Evolutionary conservation across 2,329 filamentous ascomycete genomes (phyloP).

Genomic region (Meredithiella fracta): DNA sequence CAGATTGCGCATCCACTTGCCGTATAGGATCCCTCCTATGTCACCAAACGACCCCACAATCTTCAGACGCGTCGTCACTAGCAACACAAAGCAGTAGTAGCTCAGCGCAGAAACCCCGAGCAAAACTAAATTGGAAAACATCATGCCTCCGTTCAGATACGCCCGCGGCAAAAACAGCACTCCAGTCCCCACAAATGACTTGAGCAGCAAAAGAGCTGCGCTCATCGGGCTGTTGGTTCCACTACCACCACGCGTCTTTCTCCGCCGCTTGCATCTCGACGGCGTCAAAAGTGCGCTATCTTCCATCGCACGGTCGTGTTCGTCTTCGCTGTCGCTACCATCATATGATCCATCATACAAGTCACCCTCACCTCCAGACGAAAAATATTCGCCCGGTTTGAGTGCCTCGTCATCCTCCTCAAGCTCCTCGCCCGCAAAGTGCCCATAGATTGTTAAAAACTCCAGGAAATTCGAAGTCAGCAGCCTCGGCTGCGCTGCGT

Average conservation of each 20-base stretch:
- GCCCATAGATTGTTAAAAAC: constrained; percentile 85
- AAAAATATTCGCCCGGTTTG: constrained; percentile 79
- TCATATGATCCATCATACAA: constrained; percentile 32
- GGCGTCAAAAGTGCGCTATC: constrained; percentile 68
- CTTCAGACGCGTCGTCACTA: constrained; percentile 71
- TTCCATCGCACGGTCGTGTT: constrained; percentile 70
- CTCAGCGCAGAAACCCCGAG: constrained; percentile 70
- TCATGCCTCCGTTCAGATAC: constrained; percentile 91
- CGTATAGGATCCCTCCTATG: constrained; percentile 83
- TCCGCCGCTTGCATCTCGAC: constrained; percentile 55
- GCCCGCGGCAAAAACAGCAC: constrained; percentile 85
- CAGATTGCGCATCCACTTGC: constrained; percentile 71
- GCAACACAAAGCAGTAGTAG: constrained; percentile 93
- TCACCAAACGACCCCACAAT: constrained; percentile 94
- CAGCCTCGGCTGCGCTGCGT: constrained; percentile 37
- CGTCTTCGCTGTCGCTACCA: constrained; percentile 39
- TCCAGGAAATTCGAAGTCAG: constrained; percentile 91
- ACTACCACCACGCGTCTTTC: constrained; percentile 55
- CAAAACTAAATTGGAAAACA: constrained; percentile 88
- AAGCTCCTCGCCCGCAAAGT: constrained; percentile 92
- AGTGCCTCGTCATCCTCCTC: constrained; percentile 91
- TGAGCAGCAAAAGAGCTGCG: constrained; percentile 72
- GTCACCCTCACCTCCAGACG: constrained; percentile 54
- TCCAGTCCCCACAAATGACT: constrained; percentile 94
- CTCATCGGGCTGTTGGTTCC: constrained; percentile 66